Conservation (phyloP, 1,139 yeast genomes). For the Blastobotrys ciferrii region DNA sequence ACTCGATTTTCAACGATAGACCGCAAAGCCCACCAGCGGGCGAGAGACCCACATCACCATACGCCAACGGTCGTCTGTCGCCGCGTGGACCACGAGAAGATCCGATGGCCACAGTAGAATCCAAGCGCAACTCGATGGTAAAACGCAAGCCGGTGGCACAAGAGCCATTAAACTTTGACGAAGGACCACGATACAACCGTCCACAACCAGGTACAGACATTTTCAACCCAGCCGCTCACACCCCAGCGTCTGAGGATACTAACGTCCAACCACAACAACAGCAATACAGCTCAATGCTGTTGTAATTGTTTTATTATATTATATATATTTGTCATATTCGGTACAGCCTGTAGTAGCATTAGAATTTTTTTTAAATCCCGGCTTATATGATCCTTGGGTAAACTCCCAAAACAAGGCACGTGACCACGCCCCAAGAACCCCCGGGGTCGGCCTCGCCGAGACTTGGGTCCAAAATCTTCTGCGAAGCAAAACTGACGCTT, state of each 20-base stretch:
- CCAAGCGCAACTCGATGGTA: neutral
- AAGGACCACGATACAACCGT: constrained; percentile 2
- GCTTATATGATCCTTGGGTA: too few relatives aligned
- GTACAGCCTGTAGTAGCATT: too few relatives aligned
- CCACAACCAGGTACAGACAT: constrained; percentile 21
- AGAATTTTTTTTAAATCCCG: too few relatives aligned
- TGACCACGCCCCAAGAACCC: too few relatives aligned
- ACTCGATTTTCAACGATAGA: constrained; percentile 23
- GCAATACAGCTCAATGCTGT: constrained; percentile 12
- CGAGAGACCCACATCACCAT: neutral
- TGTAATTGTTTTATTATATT: constrained; percentile 6
- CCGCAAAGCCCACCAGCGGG: neutral
- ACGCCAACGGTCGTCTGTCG: constrained; percentile 4
- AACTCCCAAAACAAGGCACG: too few relatives aligned
- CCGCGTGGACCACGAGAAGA: neutral
- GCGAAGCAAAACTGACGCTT: too few relatives aligned
- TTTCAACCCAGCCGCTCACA: constrained; percentile 28
- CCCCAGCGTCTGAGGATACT: constrained; percentile 9
- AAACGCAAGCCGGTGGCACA: constrained; percentile 3
- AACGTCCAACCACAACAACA: constrained; percentile 1
- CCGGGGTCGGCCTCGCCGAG: too few relatives aligned
- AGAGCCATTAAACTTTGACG: constrained; percentile 18
- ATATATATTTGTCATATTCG: too few relatives aligned
- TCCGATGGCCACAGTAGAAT: neutral
- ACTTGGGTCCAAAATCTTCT: too few relatives aligned